These are phyloP conservation scores for Schizophyllum amplum DNA, from an alignment of 1,284 basidiomycete species.

Conservation along the genomic window DNA sequence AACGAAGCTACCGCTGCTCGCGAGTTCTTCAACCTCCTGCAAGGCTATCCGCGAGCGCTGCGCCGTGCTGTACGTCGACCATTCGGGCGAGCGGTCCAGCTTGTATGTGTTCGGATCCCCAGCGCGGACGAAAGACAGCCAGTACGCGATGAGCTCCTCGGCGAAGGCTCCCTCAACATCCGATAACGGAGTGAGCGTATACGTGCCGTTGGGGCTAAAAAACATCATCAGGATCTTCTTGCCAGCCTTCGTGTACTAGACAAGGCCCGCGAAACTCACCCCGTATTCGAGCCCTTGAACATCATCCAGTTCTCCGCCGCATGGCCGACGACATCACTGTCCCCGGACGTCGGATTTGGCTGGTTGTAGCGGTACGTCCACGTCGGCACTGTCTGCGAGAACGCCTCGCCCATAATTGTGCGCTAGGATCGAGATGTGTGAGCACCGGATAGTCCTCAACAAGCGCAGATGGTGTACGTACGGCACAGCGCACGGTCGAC, in stretches of 20 bases:
- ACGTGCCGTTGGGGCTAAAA: constrained; percentile 39
- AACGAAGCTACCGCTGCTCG: constrained; percentile 32
- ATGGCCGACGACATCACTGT: constrained; percentile 31
- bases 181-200: constrained; percentile 30
- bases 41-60: constrained; percentile 32
- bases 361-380: constrained; percentile 55
- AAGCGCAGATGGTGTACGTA: constrained; percentile 19
- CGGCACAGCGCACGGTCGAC: constrained; percentile 39
- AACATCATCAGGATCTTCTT: neutral
- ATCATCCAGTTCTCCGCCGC: constrained; percentile 60
- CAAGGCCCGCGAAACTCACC: constrained; percentile 26
- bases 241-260: neutral
- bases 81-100: constrained; percentile 36
- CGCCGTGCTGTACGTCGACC: constrained; percentile 26
- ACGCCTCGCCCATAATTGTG: constrained; percentile 36
- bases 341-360: constrained; percentile 30
- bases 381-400: constrained; percentile 25
- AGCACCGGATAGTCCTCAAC: neutral
- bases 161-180: constrained; percentile 39
- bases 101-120: constrained; percentile 44
- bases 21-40: constrained; percentile 31
- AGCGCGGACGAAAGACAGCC: constrained; percentile 50
- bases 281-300: constrained; percentile 51
- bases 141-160: constrained; percentile 49
- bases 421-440: constrained; percentile 24